Conservation (phyloP, 2,329 filamentous ascomycete genomes). For the Cordyceps pruinosa region DNA sequence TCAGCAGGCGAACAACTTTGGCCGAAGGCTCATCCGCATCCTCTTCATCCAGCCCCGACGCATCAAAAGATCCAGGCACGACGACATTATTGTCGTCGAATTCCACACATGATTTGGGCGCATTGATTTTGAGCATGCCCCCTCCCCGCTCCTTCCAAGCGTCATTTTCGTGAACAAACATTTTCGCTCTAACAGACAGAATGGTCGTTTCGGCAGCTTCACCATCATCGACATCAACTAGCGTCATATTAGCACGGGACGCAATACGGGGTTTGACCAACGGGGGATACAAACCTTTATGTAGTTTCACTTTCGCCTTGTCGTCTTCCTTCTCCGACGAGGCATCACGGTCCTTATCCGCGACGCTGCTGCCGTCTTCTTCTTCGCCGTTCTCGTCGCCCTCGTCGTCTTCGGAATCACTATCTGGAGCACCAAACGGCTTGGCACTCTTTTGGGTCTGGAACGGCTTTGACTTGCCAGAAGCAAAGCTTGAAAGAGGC, state of each 20-base stretch:
- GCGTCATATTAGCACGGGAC: constrained; percentile 20
- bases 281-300: constrained; percentile 55
- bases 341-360: constrained; percentile 39
- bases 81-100: constrained; percentile 45
- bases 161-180: constrained; percentile 69
- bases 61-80: constrained; percentile 50
- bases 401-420: constrained; percentile 48
- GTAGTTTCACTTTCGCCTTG: constrained; percentile 49
- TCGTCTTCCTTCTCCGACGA: constrained; percentile 54
- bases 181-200: constrained; percentile 70
- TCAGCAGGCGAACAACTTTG: constrained; percentile 65
- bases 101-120: constrained; percentile 50
- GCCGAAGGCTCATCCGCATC: constrained; percentile 23
- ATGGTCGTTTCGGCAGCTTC: constrained; percentile 76
- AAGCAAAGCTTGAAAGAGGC: constrained; percentile 61
- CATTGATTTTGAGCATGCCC: constrained; percentile 80
- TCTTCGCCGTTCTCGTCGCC: constrained; percentile 34
- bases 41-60: constrained; percentile 43
- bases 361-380: constrained; percentile 31
- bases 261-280: neutral
- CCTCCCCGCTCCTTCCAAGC: constrained; percentile 86
- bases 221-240: constrained; percentile 72
- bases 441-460: constrained; percentile 57
- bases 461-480: constrained; percentile 42
- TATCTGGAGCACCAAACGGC: constrained; percentile 71